Conservation (phyloP, 441 rosid genomes). For the Kokia cookei region DNA sequence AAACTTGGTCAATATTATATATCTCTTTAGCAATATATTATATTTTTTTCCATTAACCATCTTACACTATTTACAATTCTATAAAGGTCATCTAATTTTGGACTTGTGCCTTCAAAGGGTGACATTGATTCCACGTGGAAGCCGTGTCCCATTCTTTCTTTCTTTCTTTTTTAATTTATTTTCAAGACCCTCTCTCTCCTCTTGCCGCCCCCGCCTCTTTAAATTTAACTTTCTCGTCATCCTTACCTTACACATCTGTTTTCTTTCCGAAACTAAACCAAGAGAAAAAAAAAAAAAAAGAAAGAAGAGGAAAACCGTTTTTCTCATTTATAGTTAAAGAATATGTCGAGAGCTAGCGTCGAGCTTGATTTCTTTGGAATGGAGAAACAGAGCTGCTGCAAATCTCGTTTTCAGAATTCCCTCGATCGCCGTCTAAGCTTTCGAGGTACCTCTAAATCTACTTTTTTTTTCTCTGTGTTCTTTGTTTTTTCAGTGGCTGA, state of each 20-base stretch:
- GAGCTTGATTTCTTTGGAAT: constrained; percentile 81
- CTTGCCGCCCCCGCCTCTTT: background rate
- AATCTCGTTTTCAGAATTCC: constrained; percentile 39
- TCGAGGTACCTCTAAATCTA: constrained; percentile 35
- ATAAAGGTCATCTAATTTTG: background rate
- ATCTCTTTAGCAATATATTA: no score
- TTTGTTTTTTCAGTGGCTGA: no score
- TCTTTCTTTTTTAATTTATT: background rate
- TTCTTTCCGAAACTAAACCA: background rate
- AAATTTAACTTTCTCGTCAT: background rate
- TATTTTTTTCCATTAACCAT: background rate
- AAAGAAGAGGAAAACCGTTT: background rate
- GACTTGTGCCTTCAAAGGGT: background rate
- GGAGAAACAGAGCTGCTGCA: constrained; percentile 36
- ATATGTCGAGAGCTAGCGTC: constrained; percentile 47
- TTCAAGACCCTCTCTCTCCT: background rate
- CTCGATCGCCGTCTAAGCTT: constrained; percentile 63
- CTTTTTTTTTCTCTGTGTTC: background rate
- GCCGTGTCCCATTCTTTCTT: background rate
- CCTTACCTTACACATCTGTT: background rate
- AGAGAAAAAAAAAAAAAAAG: background rate
- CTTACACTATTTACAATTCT: background rate
- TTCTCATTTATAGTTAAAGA: background rate
- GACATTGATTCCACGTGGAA: constrained; percentile 6
- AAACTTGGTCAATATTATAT: no score